These are phyloP conservation scores for Botrytis cinerea DNA, from an alignment of 2,329 filamentous ascomycete species.

Conservation along the genomic window DNA sequence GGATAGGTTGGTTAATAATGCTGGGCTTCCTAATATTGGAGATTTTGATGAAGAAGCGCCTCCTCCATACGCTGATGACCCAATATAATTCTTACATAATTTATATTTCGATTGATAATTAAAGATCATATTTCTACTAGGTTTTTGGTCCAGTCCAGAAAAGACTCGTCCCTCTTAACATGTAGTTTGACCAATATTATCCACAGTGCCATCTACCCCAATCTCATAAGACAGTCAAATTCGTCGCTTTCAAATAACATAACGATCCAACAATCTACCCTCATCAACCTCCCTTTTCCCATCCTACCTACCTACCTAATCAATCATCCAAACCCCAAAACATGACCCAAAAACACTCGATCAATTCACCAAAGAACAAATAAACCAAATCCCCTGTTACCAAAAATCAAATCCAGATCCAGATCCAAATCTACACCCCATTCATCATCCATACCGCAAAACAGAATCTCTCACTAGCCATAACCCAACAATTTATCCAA, in stretches of 20 bases:
- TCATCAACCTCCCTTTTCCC: background rate
- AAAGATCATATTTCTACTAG: background rate
- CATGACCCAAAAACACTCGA: too few species aligned
- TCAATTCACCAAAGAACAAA: too few species aligned
- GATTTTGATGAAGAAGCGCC: constrained; percentile 32
- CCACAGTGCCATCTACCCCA: background rate
- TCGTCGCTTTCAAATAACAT: background rate
- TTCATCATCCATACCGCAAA: too few species aligned
- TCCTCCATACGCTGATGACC: constrained; percentile 38
- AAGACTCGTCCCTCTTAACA: background rate
- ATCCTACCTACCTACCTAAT: background rate
- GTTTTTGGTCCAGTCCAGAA: background rate
- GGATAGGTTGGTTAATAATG: constrained; percentile 23
- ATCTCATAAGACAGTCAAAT: background rate
- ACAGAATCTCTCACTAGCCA: too few species aligned
- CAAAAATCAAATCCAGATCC: too few species aligned
- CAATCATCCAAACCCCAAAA: too few species aligned
- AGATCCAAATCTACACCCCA: too few species aligned
- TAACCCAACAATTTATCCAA: too few species aligned
- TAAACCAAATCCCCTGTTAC: too few species aligned
- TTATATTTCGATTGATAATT: background rate
- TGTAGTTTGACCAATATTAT: background rate
- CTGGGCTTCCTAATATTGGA: constrained; percentile 15
- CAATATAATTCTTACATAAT: constrained; percentile 29
- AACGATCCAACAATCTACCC: background rate